A percentile compares a stretch with the other conserved stretches of the same genome.
phyloP scores from a whole-genome alignment of 768 basidiomycete genomes.

The Tylopilus sp. region DNA sequence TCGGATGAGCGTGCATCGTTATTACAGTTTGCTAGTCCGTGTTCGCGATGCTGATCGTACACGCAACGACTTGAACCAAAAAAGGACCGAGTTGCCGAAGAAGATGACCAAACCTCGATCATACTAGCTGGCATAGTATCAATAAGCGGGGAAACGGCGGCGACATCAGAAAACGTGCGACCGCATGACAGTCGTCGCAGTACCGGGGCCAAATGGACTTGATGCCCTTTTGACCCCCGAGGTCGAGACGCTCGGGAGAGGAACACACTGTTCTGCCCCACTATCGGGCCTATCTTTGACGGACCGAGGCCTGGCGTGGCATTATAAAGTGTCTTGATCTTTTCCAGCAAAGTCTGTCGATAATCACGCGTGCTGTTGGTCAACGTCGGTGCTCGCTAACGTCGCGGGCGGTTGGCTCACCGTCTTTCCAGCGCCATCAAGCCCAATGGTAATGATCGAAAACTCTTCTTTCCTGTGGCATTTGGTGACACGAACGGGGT shows the following conservation, averaged over 20 bases:
- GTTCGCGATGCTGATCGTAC: no score
- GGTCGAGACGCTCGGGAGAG: slow-evolving; percentile 88
- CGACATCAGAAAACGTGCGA: no score
- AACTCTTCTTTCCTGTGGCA: slow-evolving; percentile 78
- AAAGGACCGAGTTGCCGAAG: no score
- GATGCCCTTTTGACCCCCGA: slow-evolving; percentile 93
- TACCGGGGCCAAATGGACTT: slow-evolving; percentile 93
- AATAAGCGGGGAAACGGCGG: no score
- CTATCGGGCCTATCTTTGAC: slow-evolving; percentile 92
- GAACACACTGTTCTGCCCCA: slow-evolving; percentile 92
- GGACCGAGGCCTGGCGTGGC: slow-evolving; percentile 83
- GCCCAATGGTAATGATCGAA: slow-evolving; percentile 90
- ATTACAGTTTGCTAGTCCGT: no score
- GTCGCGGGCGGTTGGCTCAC: slow-evolving; percentile 35
- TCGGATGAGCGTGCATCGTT: no score
- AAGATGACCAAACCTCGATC: no score
- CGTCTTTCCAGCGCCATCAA: slow-evolving; percentile 92
- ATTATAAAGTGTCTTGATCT: slow-evolving; percentile 91
- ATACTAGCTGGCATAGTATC: no score
- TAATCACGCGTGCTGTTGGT: background rate
- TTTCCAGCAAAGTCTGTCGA: slow-evolving; percentile 78
- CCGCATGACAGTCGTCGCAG: slow-evolving; percentile 96
- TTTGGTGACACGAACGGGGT: slow-evolving; percentile 1
- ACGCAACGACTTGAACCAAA: no score
- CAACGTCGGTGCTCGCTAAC: background rate